Conservation (phyloP, 1,284 basidiomycete species). For the Violaceomyces palustris region DNA sequence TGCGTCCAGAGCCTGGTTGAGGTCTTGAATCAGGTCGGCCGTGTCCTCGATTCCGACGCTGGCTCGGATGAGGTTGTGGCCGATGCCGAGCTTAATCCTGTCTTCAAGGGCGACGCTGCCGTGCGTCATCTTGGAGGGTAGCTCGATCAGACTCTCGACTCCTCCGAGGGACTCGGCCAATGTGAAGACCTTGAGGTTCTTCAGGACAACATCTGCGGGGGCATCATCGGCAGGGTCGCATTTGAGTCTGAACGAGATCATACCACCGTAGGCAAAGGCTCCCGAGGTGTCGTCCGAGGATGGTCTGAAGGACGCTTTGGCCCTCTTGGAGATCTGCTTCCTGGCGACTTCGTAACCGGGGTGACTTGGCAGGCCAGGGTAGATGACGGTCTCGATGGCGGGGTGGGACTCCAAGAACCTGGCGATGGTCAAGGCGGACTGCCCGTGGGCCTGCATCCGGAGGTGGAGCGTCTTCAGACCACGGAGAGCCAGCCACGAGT, state of each 20-base stretch:
- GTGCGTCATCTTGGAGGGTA: conserved; percentile 55
- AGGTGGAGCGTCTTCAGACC: conserved; percentile 72
- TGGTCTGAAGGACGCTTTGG: conserved; percentile 19
- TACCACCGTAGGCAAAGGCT: conserved; percentile 53
- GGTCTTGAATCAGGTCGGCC: conserved; percentile 72
- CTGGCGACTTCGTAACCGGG: conserved; percentile 35
- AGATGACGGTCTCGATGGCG: conserved; percentile 72
- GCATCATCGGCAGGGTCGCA: conserved; percentile 26
- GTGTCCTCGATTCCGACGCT: conserved; percentile 84
- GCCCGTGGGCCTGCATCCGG: conserved; percentile 74
- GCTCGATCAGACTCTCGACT: conserved; percentile 82
- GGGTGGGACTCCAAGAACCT: conserved; percentile 59
- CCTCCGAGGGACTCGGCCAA: conserved; percentile 87
- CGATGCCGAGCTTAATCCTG: conserved; percentile 58
- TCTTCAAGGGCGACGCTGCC: conserved; percentile 67
- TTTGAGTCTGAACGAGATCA: conserved; percentile 56
- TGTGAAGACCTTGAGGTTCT: conserved; percentile 66
- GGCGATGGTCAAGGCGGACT: conserved; percentile 75
- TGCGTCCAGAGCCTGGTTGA: conserved; percentile 64
- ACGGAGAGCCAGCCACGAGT: conserved; percentile 84
- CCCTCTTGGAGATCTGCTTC: conserved; percentile 31
- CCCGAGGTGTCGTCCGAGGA: conserved; percentile 2
- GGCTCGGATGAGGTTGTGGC: conserved; percentile 72
- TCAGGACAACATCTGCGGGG: conserved; percentile 68
- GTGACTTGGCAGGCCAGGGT: conserved; percentile 64